Percentiles rank a stretch among this genome's conserved stretches.
phyloP scores from a whole-genome alignment of 805 yeast genomes.

The Nakazawaea wyomingensis region DNA sequence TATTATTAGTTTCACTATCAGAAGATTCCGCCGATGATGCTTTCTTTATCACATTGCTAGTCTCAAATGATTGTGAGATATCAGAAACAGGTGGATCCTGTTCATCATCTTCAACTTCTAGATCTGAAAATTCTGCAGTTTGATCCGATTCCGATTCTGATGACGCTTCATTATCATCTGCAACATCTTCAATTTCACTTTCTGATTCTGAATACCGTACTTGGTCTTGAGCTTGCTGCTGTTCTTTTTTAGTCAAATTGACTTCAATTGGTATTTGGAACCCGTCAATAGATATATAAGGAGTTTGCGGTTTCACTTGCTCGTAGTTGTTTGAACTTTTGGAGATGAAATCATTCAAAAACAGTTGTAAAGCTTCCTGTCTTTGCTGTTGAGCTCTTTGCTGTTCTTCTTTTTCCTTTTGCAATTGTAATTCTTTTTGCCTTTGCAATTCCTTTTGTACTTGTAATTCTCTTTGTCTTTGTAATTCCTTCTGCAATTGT shows the following conservation, averaged over 20 bases:
- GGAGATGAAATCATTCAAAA: slow-evolving; percentile 1
- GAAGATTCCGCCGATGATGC: neutral
- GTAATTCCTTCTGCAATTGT: slow-evolving; percentile 1
- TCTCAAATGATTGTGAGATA: neutral
- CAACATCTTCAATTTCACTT: slow-evolving; percentile 1
- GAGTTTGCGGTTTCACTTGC: neutral
- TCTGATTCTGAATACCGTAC: neutral
- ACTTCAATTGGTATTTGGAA: neutral
- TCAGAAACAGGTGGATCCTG: neutral
- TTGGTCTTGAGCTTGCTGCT: neutral
- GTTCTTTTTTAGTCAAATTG: neutral
- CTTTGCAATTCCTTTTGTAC: no score
- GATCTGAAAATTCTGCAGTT: neutral
- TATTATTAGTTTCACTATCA: neutral
- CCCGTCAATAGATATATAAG: neutral
- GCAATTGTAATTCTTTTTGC: no score
- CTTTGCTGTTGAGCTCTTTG: neutral
- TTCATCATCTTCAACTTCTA: neutral
- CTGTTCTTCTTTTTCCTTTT: no score
- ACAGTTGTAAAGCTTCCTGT: slow-evolving; percentile 1
- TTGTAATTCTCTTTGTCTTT: no score
- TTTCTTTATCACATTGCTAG: neutral
- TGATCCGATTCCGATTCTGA: slow-evolving; percentile 4
- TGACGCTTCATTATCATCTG: neutral
- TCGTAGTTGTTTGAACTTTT: neutral